Percentiles rank a stretch among this genome's conserved stretches.
phyloP scores from a whole-genome alignment of 1,139 yeast genomes.

The Tardiomyces digboiensis region DNA sequence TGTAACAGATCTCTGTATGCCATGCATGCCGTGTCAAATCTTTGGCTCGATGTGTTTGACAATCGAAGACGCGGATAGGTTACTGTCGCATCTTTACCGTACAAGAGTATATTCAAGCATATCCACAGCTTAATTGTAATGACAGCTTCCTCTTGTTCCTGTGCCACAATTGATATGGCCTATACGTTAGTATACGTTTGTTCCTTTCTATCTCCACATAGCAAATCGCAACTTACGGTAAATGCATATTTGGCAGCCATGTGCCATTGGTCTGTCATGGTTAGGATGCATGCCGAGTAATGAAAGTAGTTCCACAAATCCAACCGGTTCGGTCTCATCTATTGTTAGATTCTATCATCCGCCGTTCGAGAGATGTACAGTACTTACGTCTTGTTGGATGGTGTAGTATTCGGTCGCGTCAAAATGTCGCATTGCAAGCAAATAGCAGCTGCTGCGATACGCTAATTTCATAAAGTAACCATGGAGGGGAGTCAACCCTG shows the following conservation, averaged over 20 bases:
- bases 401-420: neutral
- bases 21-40: neutral
- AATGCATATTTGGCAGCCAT: neutral
- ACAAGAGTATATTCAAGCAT: neutral
- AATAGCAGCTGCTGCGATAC: neutral
- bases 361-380: no score
- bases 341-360: no score
- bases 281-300: neutral
- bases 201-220: no score
- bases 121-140: neutral
- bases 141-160: neutral
- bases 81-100: neutral
- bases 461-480: neutral
- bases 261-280: neutral
- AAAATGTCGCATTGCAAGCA: neutral
- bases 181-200: neutral
- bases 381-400: neutral
- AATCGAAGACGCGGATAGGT: neutral
- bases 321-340: neutral
- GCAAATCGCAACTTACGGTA: neutral
- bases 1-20: constrained; percentile 1
- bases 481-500: neutral
- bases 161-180: neutral
- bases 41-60: neutral
- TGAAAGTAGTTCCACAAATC: neutral